phyloP scores from a whole-genome alignment of 257 asterid species.

The Nicotiana knightiana region DNA sequence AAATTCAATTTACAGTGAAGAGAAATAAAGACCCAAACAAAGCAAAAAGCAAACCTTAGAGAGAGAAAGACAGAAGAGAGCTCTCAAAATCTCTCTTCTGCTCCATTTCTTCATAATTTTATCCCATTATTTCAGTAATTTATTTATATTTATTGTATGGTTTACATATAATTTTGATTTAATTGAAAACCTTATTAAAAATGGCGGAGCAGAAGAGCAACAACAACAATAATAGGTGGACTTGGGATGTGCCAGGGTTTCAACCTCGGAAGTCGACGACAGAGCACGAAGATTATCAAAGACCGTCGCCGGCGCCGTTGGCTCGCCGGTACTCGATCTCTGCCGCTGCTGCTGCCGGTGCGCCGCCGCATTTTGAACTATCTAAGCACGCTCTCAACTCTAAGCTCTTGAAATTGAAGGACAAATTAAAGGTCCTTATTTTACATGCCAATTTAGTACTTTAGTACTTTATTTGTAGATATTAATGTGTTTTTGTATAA shows the following conservation, averaged over 20 bases:
- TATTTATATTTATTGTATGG: not conserved
- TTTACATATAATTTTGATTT: not conserved
- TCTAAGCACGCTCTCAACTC: conserved; percentile 52
- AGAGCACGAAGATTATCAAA: conserved; percentile 44
- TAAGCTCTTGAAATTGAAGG: conserved; percentile 61
- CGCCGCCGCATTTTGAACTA: conserved; percentile 48
- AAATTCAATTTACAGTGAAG: conserved; percentile 12
- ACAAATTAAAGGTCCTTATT: conserved; percentile 61
- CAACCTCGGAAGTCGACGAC: conserved; percentile 66
- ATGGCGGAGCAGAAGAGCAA: conserved; percentile 72
- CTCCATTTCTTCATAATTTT: conserved; percentile 10
- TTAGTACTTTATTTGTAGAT: not conserved
- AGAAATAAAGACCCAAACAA: not conserved
- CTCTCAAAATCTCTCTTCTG: conserved; percentile 12
- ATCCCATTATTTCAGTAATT: not conserved
- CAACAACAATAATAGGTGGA: conserved; percentile 74
- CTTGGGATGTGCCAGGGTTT: conserved; percentile 96
- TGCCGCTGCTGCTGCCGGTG: conserved; percentile 49
- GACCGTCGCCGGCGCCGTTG: conserved; percentile 28
- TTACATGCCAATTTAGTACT: not conserved
- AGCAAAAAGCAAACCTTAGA: not conserved
- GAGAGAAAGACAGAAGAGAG: conserved; percentile 13
- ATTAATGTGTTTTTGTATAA: not conserved
- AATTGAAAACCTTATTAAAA: not conserved
- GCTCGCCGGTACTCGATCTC: conserved; percentile 79